Evolutionary conservation across 371 early-diverging fungal species (phyloP).

Genomic region (Chytridiales sp.): DNA sequence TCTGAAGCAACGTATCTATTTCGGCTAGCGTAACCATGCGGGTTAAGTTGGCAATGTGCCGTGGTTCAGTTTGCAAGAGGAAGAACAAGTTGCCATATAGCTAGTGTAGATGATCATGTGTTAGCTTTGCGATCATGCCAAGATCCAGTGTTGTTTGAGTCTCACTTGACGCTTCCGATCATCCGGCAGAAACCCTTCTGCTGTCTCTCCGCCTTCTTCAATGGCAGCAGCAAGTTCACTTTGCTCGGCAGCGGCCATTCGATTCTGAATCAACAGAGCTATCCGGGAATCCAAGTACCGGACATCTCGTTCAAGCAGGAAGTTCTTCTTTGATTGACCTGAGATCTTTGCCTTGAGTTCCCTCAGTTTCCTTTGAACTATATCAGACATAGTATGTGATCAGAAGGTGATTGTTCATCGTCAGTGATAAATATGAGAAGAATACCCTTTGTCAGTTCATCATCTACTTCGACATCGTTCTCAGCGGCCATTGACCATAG

Average conservation of each 20-base stretch:
- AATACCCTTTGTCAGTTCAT: conserved; percentile 81
- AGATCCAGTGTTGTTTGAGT: no score
- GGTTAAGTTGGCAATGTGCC: conserved; percentile 84
- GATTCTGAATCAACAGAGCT: conserved; percentile 89
- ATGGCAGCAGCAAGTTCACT: conserved; percentile 72
- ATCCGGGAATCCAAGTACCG: conserved; percentile 91
- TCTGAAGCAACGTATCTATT: conserved; percentile 90
- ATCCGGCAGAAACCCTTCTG: conserved; percentile 72
- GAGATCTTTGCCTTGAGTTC: conserved; percentile 89
- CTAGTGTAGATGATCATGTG: conserved; percentile 6
- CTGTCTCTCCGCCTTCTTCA: conserved; percentile 71
- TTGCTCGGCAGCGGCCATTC: conserved; percentile 89
- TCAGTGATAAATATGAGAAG: conserved; percentile 1
- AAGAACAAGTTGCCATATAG: conserved; percentile 91
- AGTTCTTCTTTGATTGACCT: conserved; percentile 92
- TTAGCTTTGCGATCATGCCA: background rate
- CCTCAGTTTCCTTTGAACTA: conserved; percentile 82
- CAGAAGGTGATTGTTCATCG: no score
- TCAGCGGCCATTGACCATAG: conserved; percentile 93
- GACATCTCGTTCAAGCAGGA: conserved; percentile 90
- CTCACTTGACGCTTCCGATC: conserved; percentile 76
- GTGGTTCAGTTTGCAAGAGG: conserved; percentile 88
- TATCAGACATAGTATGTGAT: no score
- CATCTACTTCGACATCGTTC: conserved; percentile 90
- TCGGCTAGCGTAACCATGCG: conserved; percentile 82